A percentile compares a stretch with the other conserved stretches of the same genome.
Evolutionary conservation across 225 moss, liverwort and hornwort genomes (phyloP).

Genomic region (Pleurozium schreberi): DNA sequence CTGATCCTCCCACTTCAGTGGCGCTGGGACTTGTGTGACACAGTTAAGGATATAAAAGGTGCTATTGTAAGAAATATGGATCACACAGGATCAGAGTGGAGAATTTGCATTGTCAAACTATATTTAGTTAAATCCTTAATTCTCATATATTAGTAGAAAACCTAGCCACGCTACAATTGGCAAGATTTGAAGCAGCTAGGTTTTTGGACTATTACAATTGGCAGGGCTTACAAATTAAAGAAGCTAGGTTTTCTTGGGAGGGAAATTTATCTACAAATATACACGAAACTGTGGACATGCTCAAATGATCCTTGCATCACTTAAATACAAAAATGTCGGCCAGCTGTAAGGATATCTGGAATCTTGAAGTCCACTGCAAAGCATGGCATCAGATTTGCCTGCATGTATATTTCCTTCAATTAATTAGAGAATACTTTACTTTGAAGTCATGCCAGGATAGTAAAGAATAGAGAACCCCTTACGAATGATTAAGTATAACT

Average conservation of each 20-base stretch:
- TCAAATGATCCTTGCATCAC: background rate
- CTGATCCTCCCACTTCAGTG: constrained; percentile 65
- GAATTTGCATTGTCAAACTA: background rate
- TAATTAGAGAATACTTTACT: background rate
- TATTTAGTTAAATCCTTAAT: background rate
- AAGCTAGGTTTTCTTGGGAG: background rate
- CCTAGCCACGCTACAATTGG: background rate
- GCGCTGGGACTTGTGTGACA: constrained; percentile 55
- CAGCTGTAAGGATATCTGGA: constrained; percentile 58
- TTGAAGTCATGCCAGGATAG: background rate
- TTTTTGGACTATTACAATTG: background rate
- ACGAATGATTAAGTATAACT: background rate
- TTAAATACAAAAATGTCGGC: background rate
- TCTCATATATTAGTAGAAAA: background rate
- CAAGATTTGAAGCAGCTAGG: background rate
- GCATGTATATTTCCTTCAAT: background rate
- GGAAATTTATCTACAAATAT: background rate
- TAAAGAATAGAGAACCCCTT: background rate
- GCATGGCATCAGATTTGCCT: constrained; percentile 45
- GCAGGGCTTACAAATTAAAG: background rate
- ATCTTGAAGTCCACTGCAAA: constrained; percentile 96
- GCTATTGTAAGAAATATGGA: background rate
- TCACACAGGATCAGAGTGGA: background rate
- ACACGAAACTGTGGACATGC: background rate
- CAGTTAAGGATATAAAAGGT: constrained; percentile 19